Evolutionary conservation across 2,329 filamentous ascomycete species (phyloP).

Genomic region (Trichoderma afroharzianum): DNA sequence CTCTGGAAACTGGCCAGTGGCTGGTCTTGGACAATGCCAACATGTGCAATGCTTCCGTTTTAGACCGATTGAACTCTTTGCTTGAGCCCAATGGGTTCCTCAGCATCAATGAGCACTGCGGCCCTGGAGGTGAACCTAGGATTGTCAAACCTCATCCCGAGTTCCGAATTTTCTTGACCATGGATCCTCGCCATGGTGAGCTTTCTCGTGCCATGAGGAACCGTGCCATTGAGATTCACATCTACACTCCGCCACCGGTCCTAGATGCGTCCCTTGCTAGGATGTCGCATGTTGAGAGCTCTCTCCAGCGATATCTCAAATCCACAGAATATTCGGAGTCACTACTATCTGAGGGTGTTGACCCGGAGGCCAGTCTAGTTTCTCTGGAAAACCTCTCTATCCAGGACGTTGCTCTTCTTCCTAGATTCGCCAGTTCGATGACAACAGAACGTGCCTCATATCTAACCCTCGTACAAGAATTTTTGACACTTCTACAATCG

Average conservation of each 20-base stretch:
- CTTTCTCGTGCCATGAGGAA: slow-evolving; percentile 96
- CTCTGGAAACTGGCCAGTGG: slow-evolving; percentile 83
- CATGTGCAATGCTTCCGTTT: slow-evolving; percentile 88
- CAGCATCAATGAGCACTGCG: slow-evolving; percentile 90
- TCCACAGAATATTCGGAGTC: slow-evolving; percentile 33
- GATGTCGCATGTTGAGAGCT: slow-evolving; percentile 47
- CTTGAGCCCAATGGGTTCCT: slow-evolving; percentile 86
- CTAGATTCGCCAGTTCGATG: slow-evolving; percentile 30
- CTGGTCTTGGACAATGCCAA: slow-evolving; percentile 96
- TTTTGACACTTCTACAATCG: slow-evolving; percentile 33
- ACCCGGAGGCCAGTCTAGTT: slow-evolving; percentile 30
- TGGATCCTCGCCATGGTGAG: slow-evolving; percentile 89
- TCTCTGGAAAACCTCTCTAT: slow-evolving; percentile 48
- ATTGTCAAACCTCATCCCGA: slow-evolving; percentile 77
- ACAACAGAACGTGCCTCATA: slow-evolving; percentile 18
- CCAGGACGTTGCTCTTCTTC: slow-evolving; percentile 41
- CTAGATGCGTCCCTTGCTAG: slow-evolving; percentile 34
- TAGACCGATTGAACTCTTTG: slow-evolving; percentile 90
- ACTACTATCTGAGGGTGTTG: slow-evolving; percentile 22
- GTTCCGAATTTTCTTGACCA: slow-evolving; percentile 90
- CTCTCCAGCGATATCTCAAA: slow-evolving; percentile 45
- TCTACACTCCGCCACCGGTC: slow-evolving; percentile 48
- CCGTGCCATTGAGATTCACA: slow-evolving; percentile 82
- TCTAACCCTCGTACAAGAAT: slow-evolving; percentile 22
- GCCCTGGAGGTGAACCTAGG: slow-evolving; percentile 73